These are phyloP conservation scores for Aspergillus texensis DNA, from an alignment of 2,329 filamentous ascomycete species.

Conservation along the genomic window DNA sequence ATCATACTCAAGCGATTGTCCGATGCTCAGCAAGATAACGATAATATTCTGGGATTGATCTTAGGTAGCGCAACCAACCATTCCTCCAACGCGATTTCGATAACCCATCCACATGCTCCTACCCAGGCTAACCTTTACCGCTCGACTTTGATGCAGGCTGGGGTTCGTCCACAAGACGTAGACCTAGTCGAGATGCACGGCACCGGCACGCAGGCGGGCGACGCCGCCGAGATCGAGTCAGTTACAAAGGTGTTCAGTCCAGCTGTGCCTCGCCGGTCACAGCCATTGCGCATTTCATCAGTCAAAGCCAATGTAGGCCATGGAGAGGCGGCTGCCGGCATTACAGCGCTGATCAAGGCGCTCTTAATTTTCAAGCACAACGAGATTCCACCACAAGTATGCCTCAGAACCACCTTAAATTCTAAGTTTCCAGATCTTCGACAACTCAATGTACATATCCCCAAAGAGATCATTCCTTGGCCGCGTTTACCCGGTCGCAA, in stretches of 20 bases:
- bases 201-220: conserved; percentile 82
- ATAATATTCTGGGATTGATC: conserved; percentile 56
- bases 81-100: conserved; percentile 77
- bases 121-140: conserved; percentile 73
- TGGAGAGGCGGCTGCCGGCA: conserved; percentile 45
- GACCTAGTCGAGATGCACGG: conserved; percentile 89
- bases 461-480: conserved; percentile 46
- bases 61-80: conserved; percentile 77
- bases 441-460: conserved; percentile 33
- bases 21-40: conserved; percentile 39
- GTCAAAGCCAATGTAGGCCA: conserved; percentile 47
- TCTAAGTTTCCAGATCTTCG: conserved; percentile 34
- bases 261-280: conserved; percentile 60
- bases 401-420: conserved; percentile 60
- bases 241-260: conserved; percentile 57
- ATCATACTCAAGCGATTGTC: conserved; percentile 50
- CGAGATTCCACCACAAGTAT: conserved; percentile 66
- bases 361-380: conserved; percentile 66
- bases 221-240: conserved; percentile 79
- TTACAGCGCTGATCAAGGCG: conserved; percentile 59
- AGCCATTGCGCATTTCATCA: conserved; percentile 30
- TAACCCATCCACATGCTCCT: conserved; percentile 79
- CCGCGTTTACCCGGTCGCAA: conserved; percentile 24
- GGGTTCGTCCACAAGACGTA: conserved; percentile 74
- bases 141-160: conserved; percentile 70